phyloP scores from a whole-genome alignment of 2,329 filamentous ascomycete species.

The Penicillium nordicum region DNA sequence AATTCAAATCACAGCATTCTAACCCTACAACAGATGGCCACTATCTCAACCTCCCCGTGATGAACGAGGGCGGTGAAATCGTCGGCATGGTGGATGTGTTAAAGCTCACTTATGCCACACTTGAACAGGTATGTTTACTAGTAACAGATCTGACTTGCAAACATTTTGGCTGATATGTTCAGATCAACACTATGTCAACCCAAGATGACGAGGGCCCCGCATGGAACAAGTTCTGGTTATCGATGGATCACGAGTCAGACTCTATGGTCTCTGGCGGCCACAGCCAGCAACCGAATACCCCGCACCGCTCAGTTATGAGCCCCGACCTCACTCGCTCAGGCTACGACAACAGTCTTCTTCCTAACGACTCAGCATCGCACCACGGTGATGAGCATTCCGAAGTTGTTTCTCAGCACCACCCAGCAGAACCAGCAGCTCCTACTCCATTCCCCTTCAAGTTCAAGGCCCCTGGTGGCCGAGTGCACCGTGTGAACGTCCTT shows the following conservation, averaged over 20 bases:
- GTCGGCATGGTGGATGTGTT: conserved; percentile 99
- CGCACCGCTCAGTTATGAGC: conserved; percentile 74
- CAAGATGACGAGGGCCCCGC: conserved; percentile 89
- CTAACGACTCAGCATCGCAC: conserved; percentile 92
- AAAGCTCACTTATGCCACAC: conserved; percentile 94
- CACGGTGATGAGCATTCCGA: conserved; percentile 75
- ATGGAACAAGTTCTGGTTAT: conserved; percentile 99
- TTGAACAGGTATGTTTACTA: conserved; percentile 71
- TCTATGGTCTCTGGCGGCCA: conserved; percentile 91
- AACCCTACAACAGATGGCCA: conserved; percentile 68
- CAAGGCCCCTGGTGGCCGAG: conserved; percentile 91
- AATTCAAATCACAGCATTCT: conserved; percentile 3
- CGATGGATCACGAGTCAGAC: conserved; percentile 89
- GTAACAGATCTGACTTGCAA: not conserved
- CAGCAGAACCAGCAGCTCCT: conserved; percentile 60
- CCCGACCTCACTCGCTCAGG: conserved; percentile 63
- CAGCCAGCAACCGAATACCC: conserved; percentile 67
- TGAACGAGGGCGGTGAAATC: conserved; percentile 96
- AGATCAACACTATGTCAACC: conserved; percentile 86
- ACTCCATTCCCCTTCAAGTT: conserved; percentile 96
- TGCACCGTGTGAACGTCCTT: conserved; percentile 84
- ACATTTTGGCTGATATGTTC: conserved; percentile 1
- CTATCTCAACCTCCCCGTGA: conserved; percentile 95
- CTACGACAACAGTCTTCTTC: conserved; percentile 72
- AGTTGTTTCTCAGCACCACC: conserved; percentile 57